Conservation (phyloP, 106 monocot genomes). For the Dendrobium huoshanense region DNA sequence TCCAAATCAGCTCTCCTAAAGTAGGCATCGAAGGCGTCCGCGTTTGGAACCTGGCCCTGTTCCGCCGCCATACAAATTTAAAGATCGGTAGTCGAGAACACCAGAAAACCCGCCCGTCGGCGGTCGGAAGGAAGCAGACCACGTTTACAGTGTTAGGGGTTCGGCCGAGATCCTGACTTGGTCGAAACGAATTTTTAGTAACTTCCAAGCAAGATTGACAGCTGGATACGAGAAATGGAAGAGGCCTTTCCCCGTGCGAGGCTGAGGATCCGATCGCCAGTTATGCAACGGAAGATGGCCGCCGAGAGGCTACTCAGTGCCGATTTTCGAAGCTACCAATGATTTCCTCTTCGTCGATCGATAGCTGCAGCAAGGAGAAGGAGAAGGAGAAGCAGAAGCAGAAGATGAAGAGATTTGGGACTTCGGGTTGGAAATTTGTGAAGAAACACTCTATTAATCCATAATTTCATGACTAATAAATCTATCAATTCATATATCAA, state of each 20-base stretch:
- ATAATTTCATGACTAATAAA: too few relatives aligned
- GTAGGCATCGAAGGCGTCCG: constrained; percentile 80
- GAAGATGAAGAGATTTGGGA: too few relatives aligned
- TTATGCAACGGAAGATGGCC: not conserved
- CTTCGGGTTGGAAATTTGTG: too few relatives aligned
- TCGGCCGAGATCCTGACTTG: not conserved
- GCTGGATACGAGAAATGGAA: not conserved
- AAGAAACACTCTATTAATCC: too few relatives aligned
- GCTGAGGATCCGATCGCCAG: not conserved
- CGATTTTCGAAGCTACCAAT: constrained; percentile 5
- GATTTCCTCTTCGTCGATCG: not conserved
- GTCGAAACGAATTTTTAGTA: not conserved
- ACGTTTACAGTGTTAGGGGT: not conserved
- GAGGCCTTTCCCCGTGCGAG: not conserved
- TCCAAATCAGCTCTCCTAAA: constrained; percentile 87
- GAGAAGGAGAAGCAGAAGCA: too few relatives aligned
- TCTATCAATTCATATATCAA: too few relatives aligned
- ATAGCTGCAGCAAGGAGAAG: not conserved
- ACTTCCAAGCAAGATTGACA: not conserved
- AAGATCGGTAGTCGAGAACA: not conserved
- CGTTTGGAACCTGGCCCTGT: constrained; percentile 15
- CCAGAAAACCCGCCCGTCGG: not conserved
- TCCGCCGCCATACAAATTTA: constrained; percentile 17
- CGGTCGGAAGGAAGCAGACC: not conserved
- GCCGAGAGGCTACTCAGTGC: not conserved